These are phyloP conservation scores for Calamus simplicifolius DNA, from an alignment of 176 grass and related monocot species.

Conservation along the genomic window DNA sequence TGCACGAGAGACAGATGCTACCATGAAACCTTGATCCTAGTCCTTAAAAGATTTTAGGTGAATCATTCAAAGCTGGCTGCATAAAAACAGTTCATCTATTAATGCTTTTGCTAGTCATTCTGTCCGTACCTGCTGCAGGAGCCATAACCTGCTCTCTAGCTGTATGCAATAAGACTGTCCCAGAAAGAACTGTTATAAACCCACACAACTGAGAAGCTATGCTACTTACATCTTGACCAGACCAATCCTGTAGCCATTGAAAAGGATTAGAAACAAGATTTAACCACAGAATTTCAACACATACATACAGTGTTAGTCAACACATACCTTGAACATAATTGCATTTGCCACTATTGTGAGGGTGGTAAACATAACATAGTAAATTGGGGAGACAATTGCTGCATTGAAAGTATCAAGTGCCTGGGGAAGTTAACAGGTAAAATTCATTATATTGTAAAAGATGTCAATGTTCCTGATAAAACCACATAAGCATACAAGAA, in stretches of 20 bases:
- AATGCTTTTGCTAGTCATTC: too few relatives aligned
- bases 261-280: conserved; percentile 8
- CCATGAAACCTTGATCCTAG: too few relatives aligned
- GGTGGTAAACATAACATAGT: conserved; percentile 95
- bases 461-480: too few relatives aligned
- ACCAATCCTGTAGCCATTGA: conserved; percentile 55
- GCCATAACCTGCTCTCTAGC: conserved; percentile 46
- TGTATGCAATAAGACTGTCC: conserved; percentile 80
- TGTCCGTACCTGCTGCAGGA: conserved; percentile 37
- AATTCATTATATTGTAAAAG: too few relatives aligned
- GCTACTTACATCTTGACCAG: conserved; percentile 65
- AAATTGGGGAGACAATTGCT: conserved; percentile 83
- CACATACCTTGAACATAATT: conserved; percentile 96
- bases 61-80: too few relatives aligned
- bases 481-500: too few relatives aligned
- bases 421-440: conserved; percentile 13
- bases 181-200: conserved; percentile 79
- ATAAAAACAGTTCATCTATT: too few relatives aligned
- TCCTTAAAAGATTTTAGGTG: too few relatives aligned
- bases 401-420: conserved; percentile 93
- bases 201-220: conserved; percentile 88
- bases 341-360: conserved; percentile 83
- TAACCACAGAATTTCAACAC: background rate
- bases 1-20: too few relatives aligned
- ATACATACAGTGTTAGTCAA: background rate